A percentile compares a stretch with the other conserved stretches of the same genome.
Conservation (phyloP, 192 early-diverging fungal genomes). For the Podochytrium sp. region DNA sequence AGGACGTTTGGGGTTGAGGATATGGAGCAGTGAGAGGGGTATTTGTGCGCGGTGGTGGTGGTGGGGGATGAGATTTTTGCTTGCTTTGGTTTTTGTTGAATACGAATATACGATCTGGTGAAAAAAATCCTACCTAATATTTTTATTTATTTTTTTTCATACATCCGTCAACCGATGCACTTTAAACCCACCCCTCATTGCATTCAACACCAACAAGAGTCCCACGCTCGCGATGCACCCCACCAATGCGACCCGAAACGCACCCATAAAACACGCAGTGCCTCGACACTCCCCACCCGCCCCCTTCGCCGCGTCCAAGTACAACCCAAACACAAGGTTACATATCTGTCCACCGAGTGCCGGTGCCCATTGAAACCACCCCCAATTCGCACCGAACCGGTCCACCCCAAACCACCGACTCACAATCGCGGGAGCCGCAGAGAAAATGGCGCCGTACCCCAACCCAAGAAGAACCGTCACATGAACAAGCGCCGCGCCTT, state of each 20-base stretch:
- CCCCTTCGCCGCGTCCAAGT: slow-evolving; percentile 28
- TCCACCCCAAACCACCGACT: slow-evolving; percentile 37
- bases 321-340: slow-evolving; percentile 42
- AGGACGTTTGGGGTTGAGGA: not conserved
- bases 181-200: slow-evolving; percentile 7
- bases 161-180: not conserved
- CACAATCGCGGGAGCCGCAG: slow-evolving; percentile 44
- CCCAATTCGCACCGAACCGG: slow-evolving; percentile 43
- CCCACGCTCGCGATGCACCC: slow-evolving; percentile 2
- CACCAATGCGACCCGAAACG: slow-evolving; percentile 20
- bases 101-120: no score
- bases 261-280: slow-evolving; percentile 22
- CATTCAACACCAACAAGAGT: slow-evolving; percentile 27
- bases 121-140: no score
- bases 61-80: no score
- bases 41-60: no score
- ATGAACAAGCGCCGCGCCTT: not conserved
- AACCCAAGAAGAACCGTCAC: slow-evolving; percentile 33
- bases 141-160: no score
- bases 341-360: slow-evolving; percentile 45
- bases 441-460: slow-evolving; percentile 42
- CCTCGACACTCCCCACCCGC: slow-evolving; percentile 26
- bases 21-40: not conserved
- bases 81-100: no score
- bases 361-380: slow-evolving; percentile 44